Conservation (phyloP, 2,329 filamentous ascomycete species). For the Trichoderma gracile region DNA sequence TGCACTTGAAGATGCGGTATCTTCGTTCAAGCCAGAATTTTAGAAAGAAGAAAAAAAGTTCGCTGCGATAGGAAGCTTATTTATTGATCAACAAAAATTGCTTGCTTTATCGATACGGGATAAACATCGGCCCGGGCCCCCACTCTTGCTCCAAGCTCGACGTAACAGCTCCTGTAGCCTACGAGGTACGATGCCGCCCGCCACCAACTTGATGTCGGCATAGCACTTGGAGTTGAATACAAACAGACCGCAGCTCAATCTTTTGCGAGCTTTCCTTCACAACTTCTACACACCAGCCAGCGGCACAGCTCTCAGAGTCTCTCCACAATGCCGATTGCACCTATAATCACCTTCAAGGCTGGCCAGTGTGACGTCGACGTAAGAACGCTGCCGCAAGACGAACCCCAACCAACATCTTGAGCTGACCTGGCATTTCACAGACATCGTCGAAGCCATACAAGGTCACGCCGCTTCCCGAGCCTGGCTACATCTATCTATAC, state of each 20-base stretch:
- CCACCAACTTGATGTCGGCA: constrained; percentile 7
- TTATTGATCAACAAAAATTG: constrained; percentile 19
- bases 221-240: background rate
- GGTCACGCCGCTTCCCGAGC: constrained; percentile 70
- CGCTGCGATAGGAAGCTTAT: background rate
- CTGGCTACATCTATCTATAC: constrained; percentile 91
- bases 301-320: background rate
- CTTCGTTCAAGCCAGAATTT: background rate
- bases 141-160: constrained; percentile 32
- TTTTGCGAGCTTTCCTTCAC: background rate
- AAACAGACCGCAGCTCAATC: constrained; percentile 11
- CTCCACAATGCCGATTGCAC: constrained; percentile 71
- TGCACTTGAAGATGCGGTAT: background rate
- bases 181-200: constrained; percentile 15
- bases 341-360: constrained; percentile 95
- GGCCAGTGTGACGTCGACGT: constrained; percentile 85
- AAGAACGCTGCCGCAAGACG: constrained; percentile 38
- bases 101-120: constrained; percentile 21
- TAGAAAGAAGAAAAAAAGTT: constrained; percentile 1
- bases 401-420: constrained; percentile 27
- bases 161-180: constrained; percentile 46
- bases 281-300: background rate
- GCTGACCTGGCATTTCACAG: constrained; percentile 31
- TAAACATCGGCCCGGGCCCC: constrained; percentile 23
- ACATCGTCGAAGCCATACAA: constrained; percentile 62